A percentile compares a stretch with the other conserved stretches of the same genome.
phyloP scores from a whole-genome alignment of 371 early-diverging fungal species.

The Basidiobolus meristosporus region DNA sequence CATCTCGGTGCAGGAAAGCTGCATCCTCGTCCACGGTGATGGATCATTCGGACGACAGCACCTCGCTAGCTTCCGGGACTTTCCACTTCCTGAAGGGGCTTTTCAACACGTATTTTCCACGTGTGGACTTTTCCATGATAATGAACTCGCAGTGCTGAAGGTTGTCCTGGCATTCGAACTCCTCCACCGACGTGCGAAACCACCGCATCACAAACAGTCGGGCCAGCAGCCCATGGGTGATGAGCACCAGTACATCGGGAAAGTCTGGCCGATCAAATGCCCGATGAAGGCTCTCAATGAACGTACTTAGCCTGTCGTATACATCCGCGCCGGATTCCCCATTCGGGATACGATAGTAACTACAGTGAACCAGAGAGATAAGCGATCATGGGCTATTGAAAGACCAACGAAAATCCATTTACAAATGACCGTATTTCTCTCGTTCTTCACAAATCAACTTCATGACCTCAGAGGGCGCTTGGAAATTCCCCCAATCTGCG shows the following conservation, averaged over 20 bases:
- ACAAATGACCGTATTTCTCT: conserved; percentile 7
- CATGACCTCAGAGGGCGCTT: conserved; percentile 4
- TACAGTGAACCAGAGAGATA: background rate
- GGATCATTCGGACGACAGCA: too few relatives aligned
- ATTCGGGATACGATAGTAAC: conserved; percentile 9
- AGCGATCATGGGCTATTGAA: conserved; percentile 1
- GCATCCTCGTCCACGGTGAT: too few relatives aligned
- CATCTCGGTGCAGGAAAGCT: too few relatives aligned
- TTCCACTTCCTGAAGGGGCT: too few relatives aligned
- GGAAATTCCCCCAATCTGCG: conserved; percentile 9
- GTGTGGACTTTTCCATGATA: conserved; percentile 3
- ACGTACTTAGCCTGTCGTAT: conserved; percentile 9
- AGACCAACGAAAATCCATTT: conserved; percentile 1
- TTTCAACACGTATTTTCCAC: too few relatives aligned
- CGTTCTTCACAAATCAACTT: conserved; percentile 3
- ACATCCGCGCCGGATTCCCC: conserved; percentile 9
- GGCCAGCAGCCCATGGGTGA: conserved; percentile 5
- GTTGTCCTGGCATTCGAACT: conserved; percentile 8
- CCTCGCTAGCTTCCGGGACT: too few relatives aligned
- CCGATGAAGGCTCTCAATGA: conserved; percentile 7
- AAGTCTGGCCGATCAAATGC: conserved; percentile 5
- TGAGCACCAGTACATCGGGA: conserved; percentile 5
- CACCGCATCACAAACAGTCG: conserved; percentile 8
- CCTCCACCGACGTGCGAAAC: conserved; percentile 8
- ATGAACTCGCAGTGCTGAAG: conserved; percentile 7